Evolutionary conservation across 257 asterid species (phyloP).

Genomic region (Solanum virginianum): DNA sequence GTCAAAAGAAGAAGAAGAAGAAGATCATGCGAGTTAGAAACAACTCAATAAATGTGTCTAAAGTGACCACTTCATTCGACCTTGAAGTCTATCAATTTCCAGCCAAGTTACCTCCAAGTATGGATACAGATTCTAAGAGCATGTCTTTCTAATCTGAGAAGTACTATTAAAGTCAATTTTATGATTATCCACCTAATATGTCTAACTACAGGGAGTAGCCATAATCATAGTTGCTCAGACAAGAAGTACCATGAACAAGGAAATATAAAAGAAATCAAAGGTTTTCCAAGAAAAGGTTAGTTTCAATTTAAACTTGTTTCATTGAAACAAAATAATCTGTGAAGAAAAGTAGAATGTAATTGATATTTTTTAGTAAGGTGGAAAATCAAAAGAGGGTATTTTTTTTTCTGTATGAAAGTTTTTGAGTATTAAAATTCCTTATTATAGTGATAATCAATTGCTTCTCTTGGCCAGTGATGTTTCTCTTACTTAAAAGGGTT

Average conservation of each 20-base stretch:
- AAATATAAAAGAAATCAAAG: not conserved
- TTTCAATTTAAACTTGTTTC: not conserved
- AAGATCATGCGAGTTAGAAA: not conserved
- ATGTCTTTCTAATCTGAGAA: not conserved
- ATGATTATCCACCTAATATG: not conserved
- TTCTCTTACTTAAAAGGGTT: too few relatives aligned
- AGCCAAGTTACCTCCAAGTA: not conserved
- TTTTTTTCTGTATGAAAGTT: too few relatives aligned
- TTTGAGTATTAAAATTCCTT: too few relatives aligned
- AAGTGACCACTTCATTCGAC: not conserved
- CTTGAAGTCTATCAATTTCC: not conserved
- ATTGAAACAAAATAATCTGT: too few relatives aligned
- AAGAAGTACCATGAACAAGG: not conserved
- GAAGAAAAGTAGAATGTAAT: too few relatives aligned
- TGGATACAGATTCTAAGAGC: not conserved
- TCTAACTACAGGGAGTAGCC: not conserved
- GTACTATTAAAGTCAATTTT: not conserved
- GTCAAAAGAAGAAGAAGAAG: conserved; percentile 2
- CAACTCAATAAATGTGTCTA: not conserved
- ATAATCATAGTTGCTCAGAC: not conserved
- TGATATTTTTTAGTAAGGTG: too few relatives aligned
- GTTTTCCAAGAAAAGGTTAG: not conserved
- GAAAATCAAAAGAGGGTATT: too few relatives aligned
- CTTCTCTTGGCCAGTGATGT: too few relatives aligned
- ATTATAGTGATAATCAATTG: too few relatives aligned